Evolutionary conservation across 2,329 filamentous ascomycete species (phyloP), one percentile per base, ranked within the genome.

Genomic region (Pestalotiopsis sp.): DNA sequence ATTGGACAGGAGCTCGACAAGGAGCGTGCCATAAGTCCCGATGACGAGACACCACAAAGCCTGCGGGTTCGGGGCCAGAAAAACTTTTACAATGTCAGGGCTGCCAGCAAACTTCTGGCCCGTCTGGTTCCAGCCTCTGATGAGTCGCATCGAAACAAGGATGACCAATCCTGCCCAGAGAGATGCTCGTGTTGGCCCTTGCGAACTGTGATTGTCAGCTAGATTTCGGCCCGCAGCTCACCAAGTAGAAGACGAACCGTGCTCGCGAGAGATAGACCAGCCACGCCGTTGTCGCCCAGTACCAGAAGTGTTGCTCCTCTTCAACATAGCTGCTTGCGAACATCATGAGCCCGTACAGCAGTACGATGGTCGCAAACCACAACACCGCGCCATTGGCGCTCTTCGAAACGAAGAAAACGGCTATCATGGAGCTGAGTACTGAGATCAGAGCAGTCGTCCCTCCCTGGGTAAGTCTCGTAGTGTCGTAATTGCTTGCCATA

Each of bases 271-370:
- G 80, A 38, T 85, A 82, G 1, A 84, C 80, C 39, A 92, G 77
- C 93, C 93, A 97, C 6, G 89, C 87, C 0, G 92, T 90, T 0
- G 91, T 88, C 1, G 89, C 82, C 94, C 95, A 98, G 81, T 99
- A 98, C 96, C 96, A 99, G 78, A 97, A 98, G 73, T 98, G 94
- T 64, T 99, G 96, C 79, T 99, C 96, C 81, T 99, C 96, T 80
- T 99, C 96, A 2, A 99, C 94, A 78, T 96, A 99, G 76, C 95
- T 98, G 78, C 93, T 97, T 11, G 95, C 95, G 81, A 98, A 98
- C 95, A 98, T 98, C 90, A 98, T 97, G 49, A 89, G 79, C 1
- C 91, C 90, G 76, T 98, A 97, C 0, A 87, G 79, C 0, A 90
- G 62, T 0, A 87, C 87, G 38, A 90, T 82, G 2, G 86, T 71